These are phyloP conservation scores for Puccinia brachypodii DNA, from an alignment of 1,284 basidiomycete genomes.

Conservation along the genomic window DNA sequence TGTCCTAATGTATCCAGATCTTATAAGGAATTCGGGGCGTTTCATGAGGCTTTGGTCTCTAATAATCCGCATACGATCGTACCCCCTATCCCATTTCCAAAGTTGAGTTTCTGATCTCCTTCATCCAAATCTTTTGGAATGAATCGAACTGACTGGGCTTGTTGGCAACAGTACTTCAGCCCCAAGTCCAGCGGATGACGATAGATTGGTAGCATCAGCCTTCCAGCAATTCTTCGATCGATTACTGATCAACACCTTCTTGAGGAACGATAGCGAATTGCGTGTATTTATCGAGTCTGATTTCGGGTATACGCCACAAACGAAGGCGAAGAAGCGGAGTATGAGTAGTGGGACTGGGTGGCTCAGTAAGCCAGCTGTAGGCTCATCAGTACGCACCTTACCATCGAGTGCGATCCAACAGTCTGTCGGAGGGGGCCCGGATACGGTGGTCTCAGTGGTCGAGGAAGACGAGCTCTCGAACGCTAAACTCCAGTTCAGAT, in stretches of 20 bases:
- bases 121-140: too few relatives aligned
- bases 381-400: not conserved
- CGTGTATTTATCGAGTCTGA: conserved; percentile 90
- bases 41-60: conserved; percentile 78
- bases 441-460: conserved; percentile 40
- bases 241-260: conserved; percentile 81
- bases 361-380: not conserved
- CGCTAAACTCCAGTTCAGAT: conserved; percentile 40
- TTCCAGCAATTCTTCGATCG: conserved; percentile 87
- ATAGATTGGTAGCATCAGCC: conserved; percentile 85
- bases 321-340: not conserved
- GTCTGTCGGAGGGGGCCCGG: not conserved
- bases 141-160: too few relatives aligned
- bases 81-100: conserved; percentile 17
- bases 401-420: conserved; percentile 16
- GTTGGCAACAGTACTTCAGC: conserved; percentile 88
- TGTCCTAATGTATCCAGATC: conserved; percentile 89
- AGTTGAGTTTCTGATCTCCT: not conserved
- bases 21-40: conserved; percentile 85
- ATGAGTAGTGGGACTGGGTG: not conserved
- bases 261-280: conserved; percentile 82
- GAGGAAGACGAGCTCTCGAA: conserved; percentile 47
- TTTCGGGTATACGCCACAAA: conserved; percentile 65
- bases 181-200: conserved; percentile 90
- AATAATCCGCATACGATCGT: conserved; percentile 73